Percentiles rank a stretch among this genome's conserved stretches.
These are phyloP conservation scores for Nannochloris sp. DNA, from an alignment of 139 green algal genomes.

Conservation along the genomic window DNA sequence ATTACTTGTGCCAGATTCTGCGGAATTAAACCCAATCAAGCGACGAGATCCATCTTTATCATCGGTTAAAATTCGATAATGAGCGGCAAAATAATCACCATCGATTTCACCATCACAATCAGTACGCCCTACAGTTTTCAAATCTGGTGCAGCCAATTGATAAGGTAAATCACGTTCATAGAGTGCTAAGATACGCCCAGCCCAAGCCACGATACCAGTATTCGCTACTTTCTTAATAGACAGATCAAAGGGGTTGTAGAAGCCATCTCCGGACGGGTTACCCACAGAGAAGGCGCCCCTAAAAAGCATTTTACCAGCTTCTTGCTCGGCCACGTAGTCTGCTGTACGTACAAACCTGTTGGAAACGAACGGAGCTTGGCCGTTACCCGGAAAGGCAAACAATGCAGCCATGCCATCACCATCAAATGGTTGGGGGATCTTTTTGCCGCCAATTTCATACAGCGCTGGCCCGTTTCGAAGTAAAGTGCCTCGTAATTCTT, in stretches of 20 bases:
- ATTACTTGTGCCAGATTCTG: conserved; percentile 8
- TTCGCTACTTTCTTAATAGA: conserved; percentile 30
- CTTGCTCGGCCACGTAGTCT: conserved; percentile 29
- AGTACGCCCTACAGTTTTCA: conserved; percentile 24
- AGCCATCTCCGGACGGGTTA: conserved; percentile 25
- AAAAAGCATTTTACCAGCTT: conserved; percentile 30
- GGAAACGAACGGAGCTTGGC: neutral
- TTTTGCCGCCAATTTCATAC: conserved; percentile 29
- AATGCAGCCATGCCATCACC: conserved; percentile 29
- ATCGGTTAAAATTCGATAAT: neutral
- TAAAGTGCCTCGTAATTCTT: conserved; percentile 27
- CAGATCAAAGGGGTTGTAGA: conserved; percentile 34
- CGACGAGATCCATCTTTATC: conserved; percentile 25
- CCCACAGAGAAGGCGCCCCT: conserved; percentile 32
- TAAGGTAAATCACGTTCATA: conserved; percentile 43
- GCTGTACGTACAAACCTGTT: conserved; percentile 10
- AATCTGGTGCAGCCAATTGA: conserved; percentile 19
- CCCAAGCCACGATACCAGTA: conserved; percentile 34
- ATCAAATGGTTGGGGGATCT: conserved; percentile 35
- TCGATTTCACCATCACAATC: conserved; percentile 6
- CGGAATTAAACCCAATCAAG: conserved; percentile 31
- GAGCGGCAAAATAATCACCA: conserved; percentile 26
- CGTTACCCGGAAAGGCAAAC: conserved; percentile 27
- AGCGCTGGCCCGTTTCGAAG: conserved; percentile 36
- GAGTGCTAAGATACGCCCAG: conserved; percentile 25